Conservation (phyloP, 345 rosid genomes). For the Brassica rapa region DNA sequence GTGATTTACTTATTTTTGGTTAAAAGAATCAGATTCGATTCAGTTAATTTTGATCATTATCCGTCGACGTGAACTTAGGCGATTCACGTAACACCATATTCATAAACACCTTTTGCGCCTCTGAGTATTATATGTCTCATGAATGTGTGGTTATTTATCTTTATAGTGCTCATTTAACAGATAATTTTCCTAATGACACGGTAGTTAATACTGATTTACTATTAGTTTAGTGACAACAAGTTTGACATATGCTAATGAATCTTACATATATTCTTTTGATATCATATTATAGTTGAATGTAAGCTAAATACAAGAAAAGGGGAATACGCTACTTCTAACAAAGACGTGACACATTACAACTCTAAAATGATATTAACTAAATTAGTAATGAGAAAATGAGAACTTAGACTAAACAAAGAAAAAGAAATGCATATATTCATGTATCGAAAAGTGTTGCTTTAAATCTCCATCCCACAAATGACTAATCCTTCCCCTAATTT, state of each 20-base stretch:
- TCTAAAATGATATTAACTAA: conserved; percentile 13
- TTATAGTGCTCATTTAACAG: conserved; percentile 1
- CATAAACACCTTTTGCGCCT: background rate
- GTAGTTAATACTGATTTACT: background rate
- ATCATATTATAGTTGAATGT: background rate
- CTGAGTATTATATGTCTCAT: conserved; percentile 1
- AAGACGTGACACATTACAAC: conserved; percentile 22
- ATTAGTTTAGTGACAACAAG: background rate
- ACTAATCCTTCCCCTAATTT: conserved; percentile 12
- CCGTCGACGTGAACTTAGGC: conserved; percentile 13
- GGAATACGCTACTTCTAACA: conserved; percentile 14
- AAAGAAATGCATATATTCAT: conserved; percentile 31
- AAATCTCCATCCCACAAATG: conserved; percentile 37
- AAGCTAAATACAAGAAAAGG: background rate
- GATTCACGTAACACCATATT: conserved; percentile 8
- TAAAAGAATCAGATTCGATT: conserved; percentile 19
- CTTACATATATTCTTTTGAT: background rate
- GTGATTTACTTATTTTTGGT: conserved; percentile 9
- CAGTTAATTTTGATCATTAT: conserved; percentile 16
- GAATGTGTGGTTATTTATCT: conserved; percentile 4
- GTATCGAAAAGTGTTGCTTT: conserved; percentile 22
- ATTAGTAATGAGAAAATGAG: conserved; percentile 11
- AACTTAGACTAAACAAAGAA: background rate
- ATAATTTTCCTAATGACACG: background rate
- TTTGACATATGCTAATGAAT: background rate